Evolutionary conservation across 2,329 filamentous ascomycete species (phyloP), one percentile per base, ranked within the genome.

Genomic region (Pseudogymnoascus sp.): DNA sequence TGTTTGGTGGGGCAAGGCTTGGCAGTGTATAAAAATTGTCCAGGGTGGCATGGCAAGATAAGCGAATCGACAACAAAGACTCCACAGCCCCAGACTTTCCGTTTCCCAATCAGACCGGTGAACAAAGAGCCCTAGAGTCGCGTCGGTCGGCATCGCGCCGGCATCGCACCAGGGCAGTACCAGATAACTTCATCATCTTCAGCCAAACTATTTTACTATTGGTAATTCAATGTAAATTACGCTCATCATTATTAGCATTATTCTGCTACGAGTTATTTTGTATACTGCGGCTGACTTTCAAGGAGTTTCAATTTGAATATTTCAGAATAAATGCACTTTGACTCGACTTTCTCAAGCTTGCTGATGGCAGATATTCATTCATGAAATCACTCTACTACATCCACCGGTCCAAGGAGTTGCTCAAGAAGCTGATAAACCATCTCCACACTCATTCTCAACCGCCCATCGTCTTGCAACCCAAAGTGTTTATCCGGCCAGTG

Each of bases 401-500:
- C 50, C 28, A 35, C 16, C 28, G 50, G 14, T 12, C 28, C 50
- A 8, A 56, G 28, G 11, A 56, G 50, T 56, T 56, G 28, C 50
- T 56, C 50, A 56, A 56, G 50, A 35, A 56, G 50, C 18, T 33
- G 28, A 21, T 56, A 56, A 33, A 33, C 28, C 28, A 56, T 56
- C 28, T 3, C 50, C 50, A 56, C 50, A 11, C 50, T 56, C 16
- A 28, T 56, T 33, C n/a, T 35, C 28, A 56, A 16, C 16, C 50
- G 28, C 50, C 35, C 50, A n/a, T 21, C 12, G n/a, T 35, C 50
- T 7, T 56, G 50, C 50, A 56, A 6, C 10, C 28, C 50, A 21
- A 56, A 5, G 25, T 70, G 25, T 73, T 70, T 3, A 75, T 66
- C 16, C 73, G 73, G 47, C 71, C 71, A 18, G 68, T 72, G 21